Base-by-base conservation (phyloP, 345 rosid genomes). In the Citrus hindsii region DNA sequence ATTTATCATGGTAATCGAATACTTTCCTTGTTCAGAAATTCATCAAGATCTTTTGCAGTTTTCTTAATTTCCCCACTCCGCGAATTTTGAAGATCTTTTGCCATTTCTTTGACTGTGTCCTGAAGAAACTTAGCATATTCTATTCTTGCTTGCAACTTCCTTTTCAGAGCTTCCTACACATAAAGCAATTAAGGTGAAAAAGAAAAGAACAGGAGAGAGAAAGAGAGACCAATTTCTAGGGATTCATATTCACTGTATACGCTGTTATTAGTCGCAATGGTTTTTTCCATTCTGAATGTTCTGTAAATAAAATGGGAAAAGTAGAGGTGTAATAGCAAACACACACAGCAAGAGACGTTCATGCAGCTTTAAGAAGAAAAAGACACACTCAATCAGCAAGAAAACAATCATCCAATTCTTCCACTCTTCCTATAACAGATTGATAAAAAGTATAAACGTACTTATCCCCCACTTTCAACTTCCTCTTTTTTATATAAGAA, bases 61-160 rank as follows among this genome's bases (percentile, higher is more conserved):
- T 85, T 79, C 83, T 85, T 88, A 10, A 74, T 56, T 72, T 94
- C 98, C 67, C 97, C 98, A 82, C 89, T 89, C 79, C 90, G 86
- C 5, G 97, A 88, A 79, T 90, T 92, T 76, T 92, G 91, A 79
- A 92, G 91, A 85, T 94, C 98, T 77, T 89, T 94, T 42, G 98
- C 97, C 98, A 94, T 94, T 90, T 92, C 97, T 85, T 84, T 91
- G 69, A 89, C 98, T 2, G 97, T 94, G 53, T 94, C 97, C 82
- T 91, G 93, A 65, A 91, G 91, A 87, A 91, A 91, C 84, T 88
- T 91, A 74, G 95, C 95, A 30, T 91, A 91, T 77, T 90, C 95
- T 71, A 91, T 91, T 75, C 93, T 87, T 32, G 93, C 93, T 68
- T 81, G 80, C 74, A 91, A 75, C 82, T 81, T 90, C 76, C 95